phyloP scores from a whole-genome alignment of 805 yeast species.

The Sugiyamaella lignohabitans region DNA sequence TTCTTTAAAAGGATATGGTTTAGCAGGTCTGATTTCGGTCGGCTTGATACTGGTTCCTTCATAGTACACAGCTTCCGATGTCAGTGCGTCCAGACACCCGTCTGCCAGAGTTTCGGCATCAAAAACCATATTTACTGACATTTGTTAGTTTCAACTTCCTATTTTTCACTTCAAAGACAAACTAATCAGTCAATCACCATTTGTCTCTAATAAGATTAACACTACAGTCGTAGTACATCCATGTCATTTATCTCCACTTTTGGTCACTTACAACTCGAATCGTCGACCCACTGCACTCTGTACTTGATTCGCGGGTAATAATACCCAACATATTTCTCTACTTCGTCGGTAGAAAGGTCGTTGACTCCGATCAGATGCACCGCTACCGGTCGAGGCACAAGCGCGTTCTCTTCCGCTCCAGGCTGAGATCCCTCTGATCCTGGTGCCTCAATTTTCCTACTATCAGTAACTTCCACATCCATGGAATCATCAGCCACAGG shows the following conservation, averaged over 20 bases:
- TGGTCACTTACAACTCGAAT: conserved; percentile 31
- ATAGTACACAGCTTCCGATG: conserved; percentile 29
- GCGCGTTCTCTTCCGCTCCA: not conserved
- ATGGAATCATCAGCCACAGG: conserved; percentile 3
- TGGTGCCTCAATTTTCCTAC: no score
- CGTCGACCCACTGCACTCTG: conserved; percentile 60
- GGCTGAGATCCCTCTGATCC: not conserved
- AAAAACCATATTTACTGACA: conserved; percentile 45
- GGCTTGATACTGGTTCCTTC: conserved; percentile 19
- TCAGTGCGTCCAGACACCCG: conserved; percentile 35
- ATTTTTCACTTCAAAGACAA: not conserved
- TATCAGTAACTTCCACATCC: conserved; percentile 8
- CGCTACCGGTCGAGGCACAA: conserved; percentile 27
- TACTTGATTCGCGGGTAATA: conserved; percentile 36
- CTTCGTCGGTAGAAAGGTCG: conserved; percentile 52
- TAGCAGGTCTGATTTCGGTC: conserved; percentile 25
- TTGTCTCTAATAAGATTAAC: no score
- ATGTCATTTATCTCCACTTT: no score
- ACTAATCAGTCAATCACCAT: no score
- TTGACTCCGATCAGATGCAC: conserved; percentile 56
- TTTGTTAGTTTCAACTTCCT: not conserved
- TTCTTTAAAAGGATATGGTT: conserved; percentile 33
- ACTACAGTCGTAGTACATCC: no score
- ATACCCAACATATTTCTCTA: conserved; percentile 48
- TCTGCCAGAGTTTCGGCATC: conserved; percentile 36